A percentile compares a stretch with the other conserved stretches of the same genome.
Conservation (phyloP, 169 alveolate species). For the Eimeria mitis region DNA sequence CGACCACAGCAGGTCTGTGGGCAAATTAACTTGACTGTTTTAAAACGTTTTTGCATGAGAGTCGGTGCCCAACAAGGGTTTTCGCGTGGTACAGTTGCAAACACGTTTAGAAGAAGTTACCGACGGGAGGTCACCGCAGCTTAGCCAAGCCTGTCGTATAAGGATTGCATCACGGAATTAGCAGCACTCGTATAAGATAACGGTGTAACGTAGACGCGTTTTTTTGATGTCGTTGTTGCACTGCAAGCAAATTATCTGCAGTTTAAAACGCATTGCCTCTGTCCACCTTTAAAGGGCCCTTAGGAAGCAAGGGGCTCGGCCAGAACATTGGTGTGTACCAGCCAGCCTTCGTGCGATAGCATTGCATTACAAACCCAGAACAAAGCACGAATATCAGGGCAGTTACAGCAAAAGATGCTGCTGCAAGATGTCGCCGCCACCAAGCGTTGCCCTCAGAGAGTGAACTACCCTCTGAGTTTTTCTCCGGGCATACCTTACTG, state of each 20-base stretch:
- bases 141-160: not conserved
- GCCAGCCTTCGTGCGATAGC: slow-evolving; percentile 43
- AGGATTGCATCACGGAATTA: not conserved
- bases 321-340: slow-evolving; percentile 55
- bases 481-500: not conserved
- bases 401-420: slow-evolving; percentile 23
- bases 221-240: not conserved
- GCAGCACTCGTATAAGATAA: not conserved
- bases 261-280: slow-evolving; percentile 63
- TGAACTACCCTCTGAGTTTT: not conserved
- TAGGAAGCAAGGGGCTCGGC: slow-evolving; percentile 47
- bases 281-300: slow-evolving; percentile 47
- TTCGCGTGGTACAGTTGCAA: not conserved
- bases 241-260: not conserved
- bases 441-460: not conserved
- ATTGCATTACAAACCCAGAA: slow-evolving; percentile 67
- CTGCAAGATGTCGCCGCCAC: slow-evolving; percentile 22
- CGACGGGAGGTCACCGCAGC: not conserved
- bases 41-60: not conserved
- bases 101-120: not conserved
- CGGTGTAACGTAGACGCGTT: not conserved
- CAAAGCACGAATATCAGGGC: slow-evolving; percentile 34
- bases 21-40: not conserved
- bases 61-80: not conserved
- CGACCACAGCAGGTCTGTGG: not conserved